Conservation (phyloP, 2,329 filamentous ascomycete genomes). For the Cladobotryum protrusum region DNA sequence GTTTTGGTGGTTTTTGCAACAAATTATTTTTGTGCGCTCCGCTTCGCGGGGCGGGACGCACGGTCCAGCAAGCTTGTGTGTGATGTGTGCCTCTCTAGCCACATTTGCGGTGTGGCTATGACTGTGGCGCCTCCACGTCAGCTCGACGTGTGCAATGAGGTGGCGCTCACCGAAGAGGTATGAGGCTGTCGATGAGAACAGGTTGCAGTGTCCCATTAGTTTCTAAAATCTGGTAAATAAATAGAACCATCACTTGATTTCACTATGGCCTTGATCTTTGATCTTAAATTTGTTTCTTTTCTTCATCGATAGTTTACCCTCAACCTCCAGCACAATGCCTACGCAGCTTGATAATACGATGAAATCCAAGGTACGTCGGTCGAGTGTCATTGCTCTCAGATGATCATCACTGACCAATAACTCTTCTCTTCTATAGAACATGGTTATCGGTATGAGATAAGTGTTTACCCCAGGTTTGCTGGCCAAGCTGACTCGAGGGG, state of each 20-base stretch:
- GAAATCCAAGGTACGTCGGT: slow-evolving; percentile 56
- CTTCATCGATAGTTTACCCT: background rate
- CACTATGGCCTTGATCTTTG: background rate
- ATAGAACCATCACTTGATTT: background rate
- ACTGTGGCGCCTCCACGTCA: slow-evolving; percentile 12
- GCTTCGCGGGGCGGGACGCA: slow-evolving; percentile 20
- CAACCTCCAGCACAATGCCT: slow-evolving; percentile 47
- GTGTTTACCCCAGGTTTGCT: no score
- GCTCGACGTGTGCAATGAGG: background rate
- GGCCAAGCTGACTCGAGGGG: background rate
- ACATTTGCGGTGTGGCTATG: slow-evolving; percentile 1
- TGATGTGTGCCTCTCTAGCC: slow-evolving; percentile 1
- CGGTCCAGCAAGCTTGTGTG: slow-evolving; percentile 11
- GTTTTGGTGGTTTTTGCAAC: slow-evolving; percentile 18
- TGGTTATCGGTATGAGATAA: slow-evolving; percentile 59
- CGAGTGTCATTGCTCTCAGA: background rate
- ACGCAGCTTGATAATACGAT: slow-evolving; percentile 63
- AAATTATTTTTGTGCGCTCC: slow-evolving; percentile 23
- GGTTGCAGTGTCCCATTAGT: background rate
- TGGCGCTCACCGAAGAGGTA: no score
- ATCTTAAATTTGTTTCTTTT: background rate
- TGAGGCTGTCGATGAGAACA: slow-evolving; percentile 3
- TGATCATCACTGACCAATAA: background rate
- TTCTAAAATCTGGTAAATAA: no score
- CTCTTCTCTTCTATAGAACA: slow-evolving; percentile 44